These are phyloP conservation scores for Phytophthora podocarpi DNA, from an alignment of 352 stramenopile genomes.

Conservation along the genomic window DNA sequence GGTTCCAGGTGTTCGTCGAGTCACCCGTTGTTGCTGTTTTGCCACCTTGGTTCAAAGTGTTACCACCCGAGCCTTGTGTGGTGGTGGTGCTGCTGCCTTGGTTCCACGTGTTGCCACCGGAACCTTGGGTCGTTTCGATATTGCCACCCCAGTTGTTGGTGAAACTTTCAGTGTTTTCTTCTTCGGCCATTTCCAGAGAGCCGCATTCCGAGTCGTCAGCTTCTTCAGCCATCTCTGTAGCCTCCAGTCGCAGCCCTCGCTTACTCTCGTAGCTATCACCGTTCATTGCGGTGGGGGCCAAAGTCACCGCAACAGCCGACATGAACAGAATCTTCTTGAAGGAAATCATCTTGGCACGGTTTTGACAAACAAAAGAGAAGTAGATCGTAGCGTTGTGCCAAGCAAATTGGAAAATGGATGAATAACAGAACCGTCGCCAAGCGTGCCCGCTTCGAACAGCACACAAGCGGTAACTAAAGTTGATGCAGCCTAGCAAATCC, in stretches of 20 bases:
- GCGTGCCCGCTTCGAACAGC: too few species aligned
- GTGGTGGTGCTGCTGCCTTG: neutral
- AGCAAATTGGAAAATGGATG: too few species aligned
- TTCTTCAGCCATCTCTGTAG: neutral
- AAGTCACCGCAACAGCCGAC: neutral
- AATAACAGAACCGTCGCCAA: too few species aligned
- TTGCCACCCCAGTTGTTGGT: too few species aligned
- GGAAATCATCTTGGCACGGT: neutral
- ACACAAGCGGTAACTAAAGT: too few species aligned
- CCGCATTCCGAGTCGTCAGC: conserved; percentile 23
- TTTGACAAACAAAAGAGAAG: too few species aligned
- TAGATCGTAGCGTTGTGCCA: too few species aligned
- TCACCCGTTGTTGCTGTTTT: too few species aligned
- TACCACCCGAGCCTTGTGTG: too few species aligned
- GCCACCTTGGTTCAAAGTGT: conserved; percentile 3
- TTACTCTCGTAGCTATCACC: conserved; percentile 2
- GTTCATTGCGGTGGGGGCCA: neutral
- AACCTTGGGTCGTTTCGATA: too few species aligned
- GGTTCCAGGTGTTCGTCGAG: neutral
- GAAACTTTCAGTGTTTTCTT: too few species aligned
- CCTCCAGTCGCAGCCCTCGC: neutral
- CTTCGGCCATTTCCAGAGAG: conserved; percentile 17
- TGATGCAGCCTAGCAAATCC: too few species aligned
- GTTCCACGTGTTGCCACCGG: conserved; percentile 9
- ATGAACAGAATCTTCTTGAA: conserved; percentile 17